Percentiles rank a stretch among this genome's conserved stretches.
These are phyloP conservation scores for Phytophthora podocarpi DNA, from an alignment of 352 stramenopile species.

Conservation along the genomic window DNA sequence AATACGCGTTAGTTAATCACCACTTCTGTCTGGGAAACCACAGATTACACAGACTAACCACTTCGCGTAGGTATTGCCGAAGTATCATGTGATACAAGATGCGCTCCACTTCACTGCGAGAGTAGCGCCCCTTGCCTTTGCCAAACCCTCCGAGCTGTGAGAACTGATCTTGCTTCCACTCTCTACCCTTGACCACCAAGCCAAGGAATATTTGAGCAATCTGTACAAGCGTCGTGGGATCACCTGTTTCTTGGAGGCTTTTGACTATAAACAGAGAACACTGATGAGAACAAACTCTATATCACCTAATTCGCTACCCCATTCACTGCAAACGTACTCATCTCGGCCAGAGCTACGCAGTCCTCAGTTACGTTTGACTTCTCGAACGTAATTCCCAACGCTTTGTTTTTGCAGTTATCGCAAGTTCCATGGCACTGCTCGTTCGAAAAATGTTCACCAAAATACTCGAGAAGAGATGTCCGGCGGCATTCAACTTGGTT, in stretches of 20 bases:
- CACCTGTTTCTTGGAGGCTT: constrained; percentile 61
- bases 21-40: neutral
- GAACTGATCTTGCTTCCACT: constrained; percentile 73
- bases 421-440: constrained; percentile 77
- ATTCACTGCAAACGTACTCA: constrained; percentile 51
- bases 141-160: constrained; percentile 64
- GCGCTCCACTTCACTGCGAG: constrained; percentile 79
- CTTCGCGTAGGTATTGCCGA: constrained; percentile 79
- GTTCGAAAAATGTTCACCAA: constrained; percentile 87
- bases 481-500: constrained; percentile 88
- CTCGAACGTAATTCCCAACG: constrained; percentile 65
- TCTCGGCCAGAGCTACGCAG: constrained; percentile 59
- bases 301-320: neutral
- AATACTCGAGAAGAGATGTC: constrained; percentile 86
- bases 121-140: constrained; percentile 72
- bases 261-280: constrained; percentile 45
- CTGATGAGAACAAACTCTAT: neutral
- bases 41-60: constrained; percentile 34
- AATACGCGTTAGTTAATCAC: neutral
- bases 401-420: constrained; percentile 89
- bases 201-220: constrained; percentile 78
- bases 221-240: constrained; percentile 75
- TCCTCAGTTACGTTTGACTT: constrained; percentile 82
- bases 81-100: constrained; percentile 91
- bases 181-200: constrained; percentile 64